These are phyloP conservation scores for Metschnikowia anglica DNA, from an alignment of 805 yeast genomes.

Conservation along the genomic window DNA sequence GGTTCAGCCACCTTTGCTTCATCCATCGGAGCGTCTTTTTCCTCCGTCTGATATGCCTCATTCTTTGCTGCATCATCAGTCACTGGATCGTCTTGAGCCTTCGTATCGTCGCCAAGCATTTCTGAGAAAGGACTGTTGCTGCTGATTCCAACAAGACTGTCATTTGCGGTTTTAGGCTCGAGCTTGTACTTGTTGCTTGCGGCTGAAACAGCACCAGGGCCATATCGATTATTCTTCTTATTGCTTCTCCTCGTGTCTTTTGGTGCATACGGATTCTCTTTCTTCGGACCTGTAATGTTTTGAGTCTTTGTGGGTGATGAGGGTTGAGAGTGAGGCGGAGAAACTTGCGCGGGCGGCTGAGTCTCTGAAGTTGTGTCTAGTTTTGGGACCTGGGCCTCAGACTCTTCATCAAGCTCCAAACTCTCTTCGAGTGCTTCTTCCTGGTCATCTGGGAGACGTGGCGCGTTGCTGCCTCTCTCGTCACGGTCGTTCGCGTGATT, in stretches of 20 bases:
- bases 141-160: constrained; percentile 1
- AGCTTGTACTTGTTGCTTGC: constrained; percentile 10
- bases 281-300: constrained; percentile 1
- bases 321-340: constrained; percentile 16
- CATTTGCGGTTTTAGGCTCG: constrained; percentile 5
- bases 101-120: not conserved
- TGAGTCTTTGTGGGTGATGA: not conserved
- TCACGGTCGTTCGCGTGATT: too few species aligned
- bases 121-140: constrained; percentile 5
- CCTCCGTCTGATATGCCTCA: not conserved
- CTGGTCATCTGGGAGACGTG: not conserved
- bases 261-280: constrained; percentile 41
- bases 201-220: constrained; percentile 11
- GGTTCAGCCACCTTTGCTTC: not conserved
- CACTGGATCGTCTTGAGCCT: not conserved
- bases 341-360: not conserved
- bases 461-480: too few species aligned
- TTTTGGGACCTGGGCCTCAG: not conserved
- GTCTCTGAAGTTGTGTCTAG: not conserved
- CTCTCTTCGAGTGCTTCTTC: not conserved
- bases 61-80: not conserved
- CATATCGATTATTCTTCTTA: constrained; percentile 16
- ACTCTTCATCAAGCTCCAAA: not conserved
- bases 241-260: constrained; percentile 16
- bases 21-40: not conserved